Evolutionary conservation across 78 protist genomes (phyloP).

Genomic region (Mantamonas sphyraenae): DNA sequence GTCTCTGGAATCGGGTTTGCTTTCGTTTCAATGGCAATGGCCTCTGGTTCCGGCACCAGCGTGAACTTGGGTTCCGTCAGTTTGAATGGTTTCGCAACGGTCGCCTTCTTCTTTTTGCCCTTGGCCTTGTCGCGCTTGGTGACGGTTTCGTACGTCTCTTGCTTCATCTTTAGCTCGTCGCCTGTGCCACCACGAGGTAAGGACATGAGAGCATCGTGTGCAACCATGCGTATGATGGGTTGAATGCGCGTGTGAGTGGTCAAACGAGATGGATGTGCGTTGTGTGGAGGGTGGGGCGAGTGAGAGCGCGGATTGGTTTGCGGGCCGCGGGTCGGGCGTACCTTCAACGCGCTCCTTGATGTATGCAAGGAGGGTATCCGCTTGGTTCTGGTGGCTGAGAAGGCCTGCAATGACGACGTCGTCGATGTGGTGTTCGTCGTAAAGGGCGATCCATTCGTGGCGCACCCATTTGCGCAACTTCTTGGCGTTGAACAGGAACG

Average conservation of each 20-base stretch:
- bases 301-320: too few species aligned
- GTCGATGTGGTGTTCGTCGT: not conserved
- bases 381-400: not conserved
- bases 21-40: not conserved
- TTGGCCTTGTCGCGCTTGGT: too few species aligned
- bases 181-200: not conserved
- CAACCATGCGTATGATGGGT: too few species aligned
- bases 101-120: not conserved
- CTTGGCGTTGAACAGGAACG: slow-evolving; percentile 1
- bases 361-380: not conserved
- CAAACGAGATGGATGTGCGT: too few species aligned
- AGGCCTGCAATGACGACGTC: not conserved
- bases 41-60: slow-evolving; percentile 8
- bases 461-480: not conserved
- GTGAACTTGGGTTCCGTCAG: slow-evolving; percentile 12
- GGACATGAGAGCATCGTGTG: too few species aligned
- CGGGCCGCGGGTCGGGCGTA: too few species aligned
- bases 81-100: slow-evolving; percentile 15
- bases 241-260: too few species aligned
- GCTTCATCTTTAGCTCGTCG: not conserved
- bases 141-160: not conserved
- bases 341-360: not conserved
- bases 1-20: slow-evolving; percentile 2
- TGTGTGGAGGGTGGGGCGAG: too few species aligned
- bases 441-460: not conserved